These are phyloP conservation scores for Hypoxylon sp. DNA, from an alignment of 2,329 filamentous ascomycete species.

Conservation along the genomic window DNA sequence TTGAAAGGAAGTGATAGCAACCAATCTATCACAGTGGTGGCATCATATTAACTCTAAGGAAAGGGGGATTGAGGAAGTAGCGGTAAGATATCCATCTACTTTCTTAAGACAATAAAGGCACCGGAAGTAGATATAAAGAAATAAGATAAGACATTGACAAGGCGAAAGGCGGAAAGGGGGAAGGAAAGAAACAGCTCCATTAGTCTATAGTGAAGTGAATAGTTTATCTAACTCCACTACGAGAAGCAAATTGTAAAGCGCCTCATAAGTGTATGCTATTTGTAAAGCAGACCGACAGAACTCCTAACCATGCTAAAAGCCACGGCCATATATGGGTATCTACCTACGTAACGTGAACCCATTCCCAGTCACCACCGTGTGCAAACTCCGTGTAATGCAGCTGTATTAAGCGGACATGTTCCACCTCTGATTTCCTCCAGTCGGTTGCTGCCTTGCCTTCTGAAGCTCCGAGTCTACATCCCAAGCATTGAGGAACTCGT, in stretches of 20 bases:
- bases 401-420: conserved; percentile 3
- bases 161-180: neutral
- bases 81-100: neutral
- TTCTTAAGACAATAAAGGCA: neutral
- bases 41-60: neutral
- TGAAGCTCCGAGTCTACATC: conserved; percentile 55
- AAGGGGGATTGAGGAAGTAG: neutral
- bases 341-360: conserved; percentile 13
- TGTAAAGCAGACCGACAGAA: conserved; percentile 6
- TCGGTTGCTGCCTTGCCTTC: conserved; percentile 46
- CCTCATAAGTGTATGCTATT: neutral
- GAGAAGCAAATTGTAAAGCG: neutral
- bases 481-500: conserved; percentile 60
- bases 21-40: too few species aligned
- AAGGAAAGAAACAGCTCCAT: neutral
- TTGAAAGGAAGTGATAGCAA: too few species aligned
- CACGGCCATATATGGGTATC: conserved; percentile 28
- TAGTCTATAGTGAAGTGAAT: too few species aligned
- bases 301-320: conserved; percentile 27
- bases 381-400: conserved; percentile 5
- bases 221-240: neutral
- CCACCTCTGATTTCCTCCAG: conserved; percentile 9
- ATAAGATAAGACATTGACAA: too few species aligned
- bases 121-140: neutral
- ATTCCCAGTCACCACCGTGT: conserved; percentile 4